Base-by-base conservation (phyloP, 345 rosid species). In the Populus deltoides region DNA sequence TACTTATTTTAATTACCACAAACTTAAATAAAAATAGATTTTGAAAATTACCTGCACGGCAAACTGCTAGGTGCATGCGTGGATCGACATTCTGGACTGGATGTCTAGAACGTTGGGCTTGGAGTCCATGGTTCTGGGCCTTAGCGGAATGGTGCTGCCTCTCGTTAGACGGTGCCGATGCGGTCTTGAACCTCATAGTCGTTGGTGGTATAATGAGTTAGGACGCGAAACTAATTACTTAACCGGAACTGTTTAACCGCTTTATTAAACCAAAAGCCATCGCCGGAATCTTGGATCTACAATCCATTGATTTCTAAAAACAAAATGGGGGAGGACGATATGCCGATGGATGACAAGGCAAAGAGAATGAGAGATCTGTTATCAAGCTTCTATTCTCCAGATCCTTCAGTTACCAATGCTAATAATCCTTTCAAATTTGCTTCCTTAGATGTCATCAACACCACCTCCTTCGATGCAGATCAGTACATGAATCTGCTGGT, bases 341-440 rank as follows among this genome's bases (percentile, higher is more conserved):
- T 76, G 73, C 97, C 93, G 12, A 43, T 91, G 97, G 99, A 97
- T 70, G 99, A 94, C 67, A 97, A 97, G 86, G 99, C 99, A 71
- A 97, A 92, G 95, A 89, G 99, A 79, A 97, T 87, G 97, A 91
- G 99, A 83, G 99, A 97, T 92, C 96, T 97, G 83, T 78, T 97
- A 20, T 91, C 98, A 72, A 97, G 98, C 90, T 97, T 97, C 85
- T 97, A 97, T 85, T 83, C 94, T 80, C 97, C 98, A 11, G 97
- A 91, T 87, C 98, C 95, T 84, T 86, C 97, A n/a, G 66, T 86
- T 66, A 68, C 92, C 5, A 10, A 24, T 10, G 47, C 92, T 1
- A 62, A 63, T 76, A 69, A 73, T 66, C 74, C 91, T 43, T 83
- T 93, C 9, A 88, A 83, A 74, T 75, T 22, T 78, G 72, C 79